Evolutionary conservation across 495 filamentous ascomycete genomes (phyloP), one percentile per base, ranked within the genome.

Genomic region (Aspergillus egyptiacus): DNA sequence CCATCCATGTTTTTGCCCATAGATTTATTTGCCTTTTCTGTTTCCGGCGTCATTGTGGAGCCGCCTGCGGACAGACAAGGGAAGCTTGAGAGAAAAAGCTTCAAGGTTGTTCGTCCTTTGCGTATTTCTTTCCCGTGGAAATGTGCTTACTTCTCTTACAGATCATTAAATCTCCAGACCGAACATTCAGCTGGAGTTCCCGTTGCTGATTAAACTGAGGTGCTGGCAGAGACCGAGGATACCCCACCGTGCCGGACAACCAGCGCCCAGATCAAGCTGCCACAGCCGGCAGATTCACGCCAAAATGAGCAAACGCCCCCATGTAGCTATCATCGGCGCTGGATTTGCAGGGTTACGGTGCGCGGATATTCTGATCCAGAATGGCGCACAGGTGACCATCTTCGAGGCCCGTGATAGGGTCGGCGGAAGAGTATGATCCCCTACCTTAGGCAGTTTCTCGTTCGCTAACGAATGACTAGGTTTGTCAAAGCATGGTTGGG

Each of bases 291-390:
- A 31, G 28, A 31, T 5, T 42, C 28, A 30, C 40, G n/a, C n/a
- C n/a, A n/a, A n/a, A 46, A 47, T 42, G 64, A 58, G 54, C 6
- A 51, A 60, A 18, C 69, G 48, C 28, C 79, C 75, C 1, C 71
- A 76, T 43, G 67, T 96, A 20, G 85, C 85, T 11, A 69, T 98
- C 14, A 75, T 98, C 39, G 93, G 93, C 13, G 91, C 88, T 30
- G 93, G 93, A 20, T 60, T 96, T 17, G 78, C 93, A n/a, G 93
- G 91, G 14, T 68, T 98, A 22, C 74, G 89, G 53, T 93, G 89
- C 59, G 88, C 91, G 8, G 87, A 95, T 58, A 71, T 94, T 19
- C 75, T 96, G 3, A 64, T 87, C 15, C 79, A 86, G 43, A 79
- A 86, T 64, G 90, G 89, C 11, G 85, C 85, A 38, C 71, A 79